These are phyloP conservation scores for Apiospora malaysiana DNA, from an alignment of 2,329 filamentous ascomycete genomes.

Conservation along the genomic window DNA sequence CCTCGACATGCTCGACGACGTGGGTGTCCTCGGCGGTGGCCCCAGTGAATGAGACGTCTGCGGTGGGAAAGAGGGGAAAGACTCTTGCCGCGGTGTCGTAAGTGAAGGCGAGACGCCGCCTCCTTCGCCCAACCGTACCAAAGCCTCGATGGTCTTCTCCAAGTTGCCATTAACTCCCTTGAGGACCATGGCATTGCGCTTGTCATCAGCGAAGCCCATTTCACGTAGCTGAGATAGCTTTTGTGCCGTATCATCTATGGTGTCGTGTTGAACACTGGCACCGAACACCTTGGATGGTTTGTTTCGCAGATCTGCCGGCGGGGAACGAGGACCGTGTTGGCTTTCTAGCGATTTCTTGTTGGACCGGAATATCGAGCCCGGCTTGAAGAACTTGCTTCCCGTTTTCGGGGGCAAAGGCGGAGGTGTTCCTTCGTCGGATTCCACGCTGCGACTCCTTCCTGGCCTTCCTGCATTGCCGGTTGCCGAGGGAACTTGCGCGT, in stretches of 20 bases:
- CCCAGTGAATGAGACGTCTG: slow-evolving; percentile 58
- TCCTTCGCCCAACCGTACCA: slow-evolving; percentile 83
- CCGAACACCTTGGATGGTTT: slow-evolving; percentile 75
- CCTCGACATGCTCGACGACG: slow-evolving; percentile 38
- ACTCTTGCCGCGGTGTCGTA: slow-evolving; percentile 51
- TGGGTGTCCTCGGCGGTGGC: slow-evolving; percentile 48
- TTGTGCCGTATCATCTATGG: slow-evolving; percentile 68
- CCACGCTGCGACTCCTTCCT: slow-evolving; percentile 50
- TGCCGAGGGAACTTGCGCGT: slow-evolving; percentile 62
- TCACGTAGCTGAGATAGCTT: slow-evolving; percentile 82
- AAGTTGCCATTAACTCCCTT: slow-evolving; percentile 85
- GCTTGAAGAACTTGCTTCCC: slow-evolving; percentile 64
- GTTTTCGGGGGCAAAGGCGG: slow-evolving; percentile 69
- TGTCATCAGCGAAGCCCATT: slow-evolving; percentile 90
- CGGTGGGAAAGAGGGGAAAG: slow-evolving; percentile 40
- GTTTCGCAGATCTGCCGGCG: slow-evolving; percentile 49
- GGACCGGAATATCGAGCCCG: slow-evolving; percentile 71
- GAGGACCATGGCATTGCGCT: slow-evolving; percentile 79
- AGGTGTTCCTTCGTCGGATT: slow-evolving; percentile 62
- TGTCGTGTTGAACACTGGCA: slow-evolving; percentile 64
- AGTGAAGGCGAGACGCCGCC: slow-evolving; percentile 50
- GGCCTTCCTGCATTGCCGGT: slow-evolving; percentile 43
- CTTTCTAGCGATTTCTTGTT: slow-evolving; percentile 59
- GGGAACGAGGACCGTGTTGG: slow-evolving; percentile 37
- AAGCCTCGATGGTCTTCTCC: slow-evolving; percentile 82